Evolutionary conservation across 2,329 filamentous ascomycete species (phyloP), one percentile per base, ranked within the genome.

Genomic region (Aspergillus sp.): DNA sequence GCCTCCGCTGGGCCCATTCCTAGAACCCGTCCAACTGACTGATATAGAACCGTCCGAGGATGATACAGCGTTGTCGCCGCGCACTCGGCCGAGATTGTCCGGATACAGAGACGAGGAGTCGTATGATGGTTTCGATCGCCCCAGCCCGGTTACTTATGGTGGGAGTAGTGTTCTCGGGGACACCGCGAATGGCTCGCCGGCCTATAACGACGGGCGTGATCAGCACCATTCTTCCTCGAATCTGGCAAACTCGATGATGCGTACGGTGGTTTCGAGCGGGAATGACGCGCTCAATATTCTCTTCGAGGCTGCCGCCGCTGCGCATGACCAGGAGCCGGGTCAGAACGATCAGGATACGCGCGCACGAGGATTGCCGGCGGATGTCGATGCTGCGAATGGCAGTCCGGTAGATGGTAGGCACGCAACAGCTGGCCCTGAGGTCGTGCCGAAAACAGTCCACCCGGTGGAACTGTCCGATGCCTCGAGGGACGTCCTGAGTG

Each of bases 241-340:
- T 6, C 29, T 61, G 26, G 51, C 53, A 2, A 61, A 42, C 37
- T 58, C 57, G 4, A 58, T 61, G 53, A 59, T 61, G 57, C 53
- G 57, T 1, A 60, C 57, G 1, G 66, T 72, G 6, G 69, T 73
- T 3, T 68, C 68, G 0, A 72, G 65, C 36, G 67, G 67, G 8
- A 72, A 69, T 32, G 69, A 72, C 53, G 69, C 69, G 4, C 44
- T 72, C 22, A 69, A 68, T 30, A 55, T 73, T 12, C 53, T 73
- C 1, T 72, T 72, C 34, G 67, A 72, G 34, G 68, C 69, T 15
- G 67, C 66, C 8, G 50, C 49, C 12, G 50, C 51, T 15, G 49
- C 53, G 1, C 61, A 61, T 32, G 58, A 60, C 30, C 32, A 63
- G 52, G 48, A 64, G 53, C 61, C 46, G 26, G 55, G 49, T 15